phyloP scores from a whole-genome alignment of 495 filamentous ascomycete genomes.

The Neurospora tetraspora region DNA sequence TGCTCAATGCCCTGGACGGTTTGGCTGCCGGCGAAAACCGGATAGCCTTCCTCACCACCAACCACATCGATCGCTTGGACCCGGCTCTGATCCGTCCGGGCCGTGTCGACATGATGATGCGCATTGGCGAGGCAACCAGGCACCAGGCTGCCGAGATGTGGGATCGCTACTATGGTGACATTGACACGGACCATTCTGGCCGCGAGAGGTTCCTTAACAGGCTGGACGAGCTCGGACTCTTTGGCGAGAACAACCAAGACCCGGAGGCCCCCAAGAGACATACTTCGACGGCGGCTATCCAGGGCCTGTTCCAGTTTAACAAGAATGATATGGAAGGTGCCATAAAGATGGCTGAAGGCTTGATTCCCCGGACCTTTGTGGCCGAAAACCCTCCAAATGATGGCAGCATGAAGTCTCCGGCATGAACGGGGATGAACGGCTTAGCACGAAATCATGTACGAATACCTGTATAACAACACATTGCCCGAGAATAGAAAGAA shows the following conservation, averaged over 20 bases:
- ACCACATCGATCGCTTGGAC: conserved; percentile 83
- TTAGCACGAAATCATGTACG: conserved; percentile 5
- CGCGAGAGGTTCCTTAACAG: conserved; percentile 43
- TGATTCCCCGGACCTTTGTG: conserved; percentile 47
- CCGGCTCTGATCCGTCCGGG: conserved; percentile 83
- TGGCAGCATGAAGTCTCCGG: conserved; percentile 21
- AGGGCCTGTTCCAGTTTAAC: conserved; percentile 89
- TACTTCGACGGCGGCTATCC: conserved; percentile 80
- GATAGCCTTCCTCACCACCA: conserved; percentile 90
- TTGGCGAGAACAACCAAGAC: conserved; percentile 28
- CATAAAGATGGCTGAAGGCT: conserved; percentile 62
- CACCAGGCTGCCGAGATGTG: conserved; percentile 82
- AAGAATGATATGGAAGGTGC: conserved; percentile 84
- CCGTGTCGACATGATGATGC: conserved; percentile 84
- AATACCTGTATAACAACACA: background rate
- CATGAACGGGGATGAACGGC: background rate
- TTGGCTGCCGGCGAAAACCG: conserved; percentile 93
- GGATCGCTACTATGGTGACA: conserved; percentile 85
- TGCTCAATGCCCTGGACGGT: conserved; percentile 89
- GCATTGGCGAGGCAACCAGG: conserved; percentile 75
- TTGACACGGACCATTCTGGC: conserved; percentile 52
- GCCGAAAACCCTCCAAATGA: conserved; percentile 21
- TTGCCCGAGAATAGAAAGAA: background rate
- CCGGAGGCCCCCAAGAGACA: conserved; percentile 34
- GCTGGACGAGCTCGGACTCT: conserved; percentile 39